phyloP scores from a whole-genome alignment of 139 green algal species.

The Tetraselmis chui region DNA sequence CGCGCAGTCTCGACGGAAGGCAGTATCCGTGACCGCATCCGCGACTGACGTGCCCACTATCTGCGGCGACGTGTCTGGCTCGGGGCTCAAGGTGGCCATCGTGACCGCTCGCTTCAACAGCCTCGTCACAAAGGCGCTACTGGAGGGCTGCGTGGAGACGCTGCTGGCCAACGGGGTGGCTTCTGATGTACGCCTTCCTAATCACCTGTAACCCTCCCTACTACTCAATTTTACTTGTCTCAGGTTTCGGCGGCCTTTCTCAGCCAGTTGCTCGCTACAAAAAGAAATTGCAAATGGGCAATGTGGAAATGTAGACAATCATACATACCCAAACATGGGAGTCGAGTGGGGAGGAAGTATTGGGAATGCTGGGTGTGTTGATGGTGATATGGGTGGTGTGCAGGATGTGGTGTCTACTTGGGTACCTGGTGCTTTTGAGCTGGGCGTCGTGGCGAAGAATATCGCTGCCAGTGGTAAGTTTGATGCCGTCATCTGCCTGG shows the following conservation, averaged over 20 bases:
- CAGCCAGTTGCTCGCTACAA: background rate
- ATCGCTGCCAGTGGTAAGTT: slow-evolving; percentile 86
- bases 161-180: slow-evolving; percentile 65
- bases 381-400: too few species aligned
- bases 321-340: too few species aligned
- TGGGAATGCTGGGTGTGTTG: too few species aligned
- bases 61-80: slow-evolving; percentile 27
- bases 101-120: slow-evolving; percentile 93
- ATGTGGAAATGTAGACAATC: too few species aligned
- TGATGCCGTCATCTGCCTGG: slow-evolving; percentile 83
- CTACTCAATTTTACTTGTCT: background rate
- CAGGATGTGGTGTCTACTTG: slow-evolving; percentile 61
- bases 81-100: slow-evolving; percentile 45
- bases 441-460: slow-evolving; percentile 82
- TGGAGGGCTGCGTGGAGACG: slow-evolving; percentile 69
- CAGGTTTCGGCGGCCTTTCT: background rate
- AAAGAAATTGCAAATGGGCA: background rate
- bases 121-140: slow-evolving; percentile 85
- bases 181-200: slow-evolving; percentile 1
- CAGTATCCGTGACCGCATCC: background rate
- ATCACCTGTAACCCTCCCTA: background rate
- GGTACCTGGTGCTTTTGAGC: slow-evolving; percentile 94
- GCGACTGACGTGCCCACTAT: background rate
- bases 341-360: too few species aligned
- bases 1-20: too few species aligned